Percentiles rank a stretch among this genome's conserved stretches.
Conservation (phyloP, 139 green algal species). For the Penium margaritaceum region DNA sequence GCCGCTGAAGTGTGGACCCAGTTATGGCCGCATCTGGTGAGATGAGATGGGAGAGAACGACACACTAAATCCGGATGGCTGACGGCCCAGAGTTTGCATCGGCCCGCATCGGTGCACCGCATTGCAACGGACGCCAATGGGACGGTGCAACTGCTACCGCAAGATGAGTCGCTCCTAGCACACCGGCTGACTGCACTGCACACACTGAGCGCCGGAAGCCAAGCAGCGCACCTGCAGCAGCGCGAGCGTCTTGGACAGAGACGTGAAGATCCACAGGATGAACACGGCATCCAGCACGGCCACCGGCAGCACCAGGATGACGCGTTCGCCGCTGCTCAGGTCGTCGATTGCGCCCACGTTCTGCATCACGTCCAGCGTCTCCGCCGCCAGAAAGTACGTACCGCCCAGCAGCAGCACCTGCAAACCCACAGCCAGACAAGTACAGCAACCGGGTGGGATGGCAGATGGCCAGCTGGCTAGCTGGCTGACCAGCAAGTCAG, state of each 20-base stretch:
- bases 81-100: too few relatives aligned
- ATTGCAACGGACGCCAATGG: too few relatives aligned
- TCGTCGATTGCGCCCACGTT: constrained; percentile 65
- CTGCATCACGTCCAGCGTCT: constrained; percentile 51
- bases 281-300: constrained; percentile 61
- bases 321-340: constrained; percentile 43
- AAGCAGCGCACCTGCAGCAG: constrained; percentile 52
- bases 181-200: too few relatives aligned
- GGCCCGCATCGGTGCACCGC: too few relatives aligned
- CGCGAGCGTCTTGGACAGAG: constrained; percentile 56
- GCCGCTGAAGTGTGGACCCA: too few relatives aligned
- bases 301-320: constrained; percentile 60
- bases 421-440: constrained; percentile 32
- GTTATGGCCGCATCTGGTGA: too few relatives aligned
- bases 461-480: background rate
- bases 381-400: constrained; percentile 52
- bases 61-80: too few relatives aligned
- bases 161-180: too few relatives aligned
- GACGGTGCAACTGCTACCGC: too few relatives aligned
- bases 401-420: constrained; percentile 54
- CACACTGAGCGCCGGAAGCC: too few relatives aligned
- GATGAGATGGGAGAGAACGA: too few relatives aligned
- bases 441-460: background rate
- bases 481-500: too few relatives aligned
- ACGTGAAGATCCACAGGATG: constrained; percentile 67